Conservation (phyloP, 257 asterid genomes). For the Coffea eugenioides region DNA sequence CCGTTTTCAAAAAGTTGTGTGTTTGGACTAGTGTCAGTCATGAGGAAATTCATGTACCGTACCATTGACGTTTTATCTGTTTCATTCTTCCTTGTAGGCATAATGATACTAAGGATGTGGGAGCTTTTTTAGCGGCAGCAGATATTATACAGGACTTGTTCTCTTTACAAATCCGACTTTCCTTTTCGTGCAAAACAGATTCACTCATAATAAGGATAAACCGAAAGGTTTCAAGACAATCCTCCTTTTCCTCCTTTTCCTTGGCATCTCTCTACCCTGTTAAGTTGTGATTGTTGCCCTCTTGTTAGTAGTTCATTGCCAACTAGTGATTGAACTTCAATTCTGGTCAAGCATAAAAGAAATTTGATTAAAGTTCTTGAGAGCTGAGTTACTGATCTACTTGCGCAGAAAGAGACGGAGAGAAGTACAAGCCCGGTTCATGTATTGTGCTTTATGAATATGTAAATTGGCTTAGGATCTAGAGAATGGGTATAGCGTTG, state of each 20-base stretch:
- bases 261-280: background rate
- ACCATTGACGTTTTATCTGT: slow-evolving; percentile 20
- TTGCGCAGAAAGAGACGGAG: background rate
- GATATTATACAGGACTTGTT: slow-evolving; percentile 43
- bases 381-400: background rate
- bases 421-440: background rate
- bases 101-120: slow-evolving; percentile 43
- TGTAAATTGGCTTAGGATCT: background rate
- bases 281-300: background rate
- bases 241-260: background rate
- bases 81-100: slow-evolving; percentile 58
- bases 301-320: background rate
- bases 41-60: background rate
- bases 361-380: background rate
- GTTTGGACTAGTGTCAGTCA: background rate
- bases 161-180: slow-evolving; percentile 55
- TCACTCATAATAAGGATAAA: slow-evolving; percentile 57
- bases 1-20: background rate
- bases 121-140: slow-evolving; percentile 31
- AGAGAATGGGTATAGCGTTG: background rate
- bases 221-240: slow-evolving; percentile 42
- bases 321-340: background rate
- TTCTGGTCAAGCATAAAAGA: background rate
- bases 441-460: background rate
- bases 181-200: slow-evolving; percentile 35